Conservation (phyloP, 164 flowering plant species). For the Brasenia schreberi region DNA sequence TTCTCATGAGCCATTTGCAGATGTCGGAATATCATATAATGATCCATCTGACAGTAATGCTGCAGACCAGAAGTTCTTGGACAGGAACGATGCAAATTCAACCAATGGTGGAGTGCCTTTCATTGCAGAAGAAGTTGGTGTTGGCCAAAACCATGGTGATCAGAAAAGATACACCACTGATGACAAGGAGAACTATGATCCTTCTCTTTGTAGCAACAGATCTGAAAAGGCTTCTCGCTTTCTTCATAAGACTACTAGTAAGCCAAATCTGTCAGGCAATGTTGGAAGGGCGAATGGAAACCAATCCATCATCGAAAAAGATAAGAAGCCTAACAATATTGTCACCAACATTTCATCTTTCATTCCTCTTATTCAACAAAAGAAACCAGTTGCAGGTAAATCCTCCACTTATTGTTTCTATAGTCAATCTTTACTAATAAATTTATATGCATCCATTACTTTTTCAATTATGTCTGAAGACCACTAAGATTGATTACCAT, state of each 20-base stretch:
- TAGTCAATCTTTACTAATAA: no score
- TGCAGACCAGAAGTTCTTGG: constrained; percentile 17
- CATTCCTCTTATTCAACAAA: constrained; percentile 68
- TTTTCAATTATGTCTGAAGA: no score
- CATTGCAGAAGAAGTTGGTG: constrained; percentile 14
- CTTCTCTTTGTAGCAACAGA: constrained; percentile 22
- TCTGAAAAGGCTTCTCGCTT: constrained; percentile 20
- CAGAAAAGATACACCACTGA: constrained; percentile 15
- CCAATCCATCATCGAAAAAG: constrained; percentile 22
- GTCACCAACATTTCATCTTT: constrained; percentile 68
- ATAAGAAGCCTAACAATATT: constrained; percentile 42
- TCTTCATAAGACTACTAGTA: constrained; percentile 24
- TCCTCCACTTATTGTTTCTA: not conserved
- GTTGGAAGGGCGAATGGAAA: constrained; percentile 25
- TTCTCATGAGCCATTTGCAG: constrained; percentile 32
- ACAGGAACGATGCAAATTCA: constrained; percentile 34
- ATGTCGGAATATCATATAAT: constrained; percentile 18
- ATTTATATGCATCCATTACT: no score
- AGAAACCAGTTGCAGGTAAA: constrained; percentile 27
- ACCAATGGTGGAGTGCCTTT: constrained; percentile 20
- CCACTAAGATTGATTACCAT: no score
- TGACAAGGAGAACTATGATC: constrained; percentile 33
- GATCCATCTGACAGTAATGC: constrained; percentile 20
- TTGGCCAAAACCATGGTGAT: constrained; percentile 14
- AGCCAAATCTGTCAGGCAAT: constrained; percentile 28